Conservation (phyloP, 1,139 yeast species). For the Casaregolazyma suthepensis region DNA sequence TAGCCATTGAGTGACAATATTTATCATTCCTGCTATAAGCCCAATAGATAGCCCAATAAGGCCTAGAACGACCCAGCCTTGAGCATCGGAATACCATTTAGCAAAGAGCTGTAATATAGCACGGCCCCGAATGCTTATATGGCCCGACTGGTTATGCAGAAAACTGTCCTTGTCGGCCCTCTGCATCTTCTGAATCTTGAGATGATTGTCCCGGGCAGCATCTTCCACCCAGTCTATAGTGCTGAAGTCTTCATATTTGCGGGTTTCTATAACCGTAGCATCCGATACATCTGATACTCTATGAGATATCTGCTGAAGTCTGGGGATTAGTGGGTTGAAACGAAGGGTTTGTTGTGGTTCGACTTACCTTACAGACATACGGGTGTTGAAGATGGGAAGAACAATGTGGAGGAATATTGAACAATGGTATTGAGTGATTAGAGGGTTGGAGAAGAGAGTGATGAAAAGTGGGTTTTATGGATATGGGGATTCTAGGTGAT, state of each 20-base stretch:
- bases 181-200: slow-evolving; percentile 29
- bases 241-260: slow-evolving; percentile 32
- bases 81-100: slow-evolving; percentile 43
- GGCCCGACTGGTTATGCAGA: slow-evolving; percentile 7
- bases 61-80: slow-evolving; percentile 72
- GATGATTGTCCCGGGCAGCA: slow-evolving; percentile 50
- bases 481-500: not conserved
- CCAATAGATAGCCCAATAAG: slow-evolving; percentile 75
- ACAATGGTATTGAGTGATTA: not conserved
- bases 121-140: not conserved
- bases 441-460: not conserved
- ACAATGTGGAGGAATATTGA: not conserved
- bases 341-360: not conserved
- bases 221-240: slow-evolving; percentile 78
- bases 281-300: slow-evolving; percentile 12
- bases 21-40: slow-evolving; percentile 70
- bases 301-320: not conserved
- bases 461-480: too few relatives aligned
- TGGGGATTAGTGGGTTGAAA: not conserved
- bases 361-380: not conserved
- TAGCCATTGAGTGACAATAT: slow-evolving; percentile 80
- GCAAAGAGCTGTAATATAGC: slow-evolving; percentile 12
- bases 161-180: slow-evolving; percentile 1
- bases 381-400: not conserved
- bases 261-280: slow-evolving; percentile 25